Base-by-base conservation (phyloP, 805 yeast genomes). In the Starmerella cellae region DNA sequence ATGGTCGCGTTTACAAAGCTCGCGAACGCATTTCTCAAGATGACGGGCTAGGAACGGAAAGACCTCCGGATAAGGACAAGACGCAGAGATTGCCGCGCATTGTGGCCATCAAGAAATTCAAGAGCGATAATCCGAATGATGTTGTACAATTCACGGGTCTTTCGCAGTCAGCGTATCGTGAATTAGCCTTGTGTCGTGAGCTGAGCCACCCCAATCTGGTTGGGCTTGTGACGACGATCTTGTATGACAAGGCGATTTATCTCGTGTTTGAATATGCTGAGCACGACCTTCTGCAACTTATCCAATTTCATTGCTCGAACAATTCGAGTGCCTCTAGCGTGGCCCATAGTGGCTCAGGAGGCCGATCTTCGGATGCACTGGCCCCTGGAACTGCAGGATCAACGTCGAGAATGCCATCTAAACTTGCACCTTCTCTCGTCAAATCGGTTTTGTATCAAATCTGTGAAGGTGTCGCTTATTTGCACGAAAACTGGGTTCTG, bases 201-300 rank as follows among this genome's bases (percentile, higher is more conserved):
- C 65, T 91, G 41, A 69, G 68, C 48, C 83, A 93, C 62, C 71
- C 72, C 45, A 88, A 91, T 62, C 70, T 91, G 41, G 82, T 91
- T 8, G 74, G 73, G 49, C 66, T 93, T 43, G 75, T 78, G 5
- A 95, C 87, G 59, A 82, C 84, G 42, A 75, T 87, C 10, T 63
- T 91, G 39, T 96, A 91, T 56, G 81, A 78, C 53, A 88, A 84
- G 61, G 73, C 83, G 49, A 87, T 91, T 36, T 91, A 84, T 62
- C 82, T 91, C 91, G 83, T 91, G 30, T 85, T 84, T 59, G 98
- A 88, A 58, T 91, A 76, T 60, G 95, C 95, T 34, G 99, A 91
- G 60, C 94, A 91, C 61, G 99, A 91, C 62, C 64, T 91, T 45
- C 64, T 91, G 47, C 98, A 91, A 60, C 83, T 91, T 39, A 87